These are phyloP conservation scores for Suillus fuscotomentosus DNA, from an alignment of 768 basidiomycete species.

Conservation along the genomic window DNA sequence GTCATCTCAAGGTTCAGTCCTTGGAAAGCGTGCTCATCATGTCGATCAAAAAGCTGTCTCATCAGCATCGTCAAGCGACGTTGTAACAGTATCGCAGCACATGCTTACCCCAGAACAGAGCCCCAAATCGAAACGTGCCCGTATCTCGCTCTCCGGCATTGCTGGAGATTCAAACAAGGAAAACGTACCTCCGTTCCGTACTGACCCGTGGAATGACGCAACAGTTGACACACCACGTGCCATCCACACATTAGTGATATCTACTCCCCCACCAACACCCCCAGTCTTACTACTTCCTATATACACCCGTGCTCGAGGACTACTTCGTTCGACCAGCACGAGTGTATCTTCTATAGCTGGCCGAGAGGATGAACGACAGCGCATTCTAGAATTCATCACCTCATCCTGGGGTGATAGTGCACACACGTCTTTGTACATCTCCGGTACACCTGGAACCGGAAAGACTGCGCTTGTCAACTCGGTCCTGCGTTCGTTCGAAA, in stretches of 20 bases:
- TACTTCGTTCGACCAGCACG: constrained; percentile 73
- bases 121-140: constrained; percentile 64
- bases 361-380: constrained; percentile 60
- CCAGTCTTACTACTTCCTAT: constrained; percentile 43
- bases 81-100: constrained; percentile 2
- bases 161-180: constrained; percentile 74
- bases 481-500: constrained; percentile 43
- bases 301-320: constrained; percentile 62
- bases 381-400: constrained; percentile 57
- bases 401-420: constrained; percentile 43
- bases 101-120: constrained; percentile 54
- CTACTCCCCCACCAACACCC: constrained; percentile 65
- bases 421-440: constrained; percentile 73
- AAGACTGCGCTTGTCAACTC: constrained; percentile 85
- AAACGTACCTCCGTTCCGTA: constrained; percentile 65
- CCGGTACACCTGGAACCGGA: constrained; percentile 90
- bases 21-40: constrained; percentile 50
- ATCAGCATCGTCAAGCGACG: constrained; percentile 10
- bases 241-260: constrained; percentile 39
- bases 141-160: constrained; percentile 38
- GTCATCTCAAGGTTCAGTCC: constrained; percentile 42
- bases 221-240: constrained; percentile 39
- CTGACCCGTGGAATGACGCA: constrained; percentile 34
- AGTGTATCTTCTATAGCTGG: constrained; percentile 56
- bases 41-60: constrained; percentile 19